phyloP scores from a whole-genome alignment of 306 rosid genomes.

The Inga oerstediana region DNA sequence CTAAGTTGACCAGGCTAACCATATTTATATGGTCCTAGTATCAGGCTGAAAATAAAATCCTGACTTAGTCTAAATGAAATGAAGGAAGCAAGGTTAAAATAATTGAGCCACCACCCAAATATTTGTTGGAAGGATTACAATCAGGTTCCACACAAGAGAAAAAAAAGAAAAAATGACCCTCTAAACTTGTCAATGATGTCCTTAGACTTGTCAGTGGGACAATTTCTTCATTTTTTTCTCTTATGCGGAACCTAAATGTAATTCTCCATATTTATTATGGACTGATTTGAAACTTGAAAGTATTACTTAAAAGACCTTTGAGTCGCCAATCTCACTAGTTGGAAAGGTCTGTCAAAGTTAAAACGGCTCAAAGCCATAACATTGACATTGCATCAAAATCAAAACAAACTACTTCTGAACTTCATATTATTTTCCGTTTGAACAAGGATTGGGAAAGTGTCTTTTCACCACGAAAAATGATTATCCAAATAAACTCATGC shows the following conservation, averaged over 20 bases:
- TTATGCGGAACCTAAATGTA: no score
- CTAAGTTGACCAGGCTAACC: not conserved
- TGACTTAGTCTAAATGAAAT: not conserved
- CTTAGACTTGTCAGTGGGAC: no score
- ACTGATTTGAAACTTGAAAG: not conserved
- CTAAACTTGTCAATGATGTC: no score
- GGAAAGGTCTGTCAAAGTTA: not conserved
- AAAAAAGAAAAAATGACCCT: no score
- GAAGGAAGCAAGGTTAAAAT: not conserved
- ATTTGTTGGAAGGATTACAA: no score
- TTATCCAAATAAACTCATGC: not conserved
- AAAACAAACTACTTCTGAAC: not conserved
- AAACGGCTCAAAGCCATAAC: no score
- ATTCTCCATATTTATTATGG: not conserved
- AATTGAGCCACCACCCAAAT: no score
- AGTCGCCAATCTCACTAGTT: not conserved
- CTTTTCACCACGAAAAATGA: not conserved
- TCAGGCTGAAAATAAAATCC: not conserved
- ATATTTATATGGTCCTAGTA: not conserved
- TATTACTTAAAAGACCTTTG: not conserved
- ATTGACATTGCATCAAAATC: not conserved
- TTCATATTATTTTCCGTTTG: not conserved
- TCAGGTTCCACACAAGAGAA: no score
- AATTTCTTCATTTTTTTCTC: no score
- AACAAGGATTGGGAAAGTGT: not conserved